phyloP scores from a whole-genome alignment of 306 rosid species.

The Morella rubra region DNA sequence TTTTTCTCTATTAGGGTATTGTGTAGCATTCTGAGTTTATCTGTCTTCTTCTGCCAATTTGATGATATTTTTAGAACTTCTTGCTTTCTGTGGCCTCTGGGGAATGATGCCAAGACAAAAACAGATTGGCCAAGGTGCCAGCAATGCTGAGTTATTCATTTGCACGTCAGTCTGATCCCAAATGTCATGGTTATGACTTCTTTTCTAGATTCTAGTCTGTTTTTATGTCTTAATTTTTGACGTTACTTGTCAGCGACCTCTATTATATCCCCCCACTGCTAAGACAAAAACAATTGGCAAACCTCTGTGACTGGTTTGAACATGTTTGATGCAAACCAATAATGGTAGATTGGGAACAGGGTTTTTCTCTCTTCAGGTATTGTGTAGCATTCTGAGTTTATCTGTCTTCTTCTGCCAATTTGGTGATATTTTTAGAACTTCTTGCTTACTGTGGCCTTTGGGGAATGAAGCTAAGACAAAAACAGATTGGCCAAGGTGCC shows the following conservation, averaged over 20 bases:
- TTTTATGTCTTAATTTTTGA: no score
- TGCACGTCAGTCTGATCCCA: no score
- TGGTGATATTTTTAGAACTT: neutral
- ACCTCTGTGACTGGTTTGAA: no score
- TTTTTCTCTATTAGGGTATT: neutral
- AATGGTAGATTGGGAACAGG: neutral
- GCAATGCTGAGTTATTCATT: conserved; percentile 13
- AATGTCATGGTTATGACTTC: no score
- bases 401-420: neutral
- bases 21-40: neutral
- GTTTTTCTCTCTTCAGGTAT: neutral
- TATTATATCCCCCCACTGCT: no score
- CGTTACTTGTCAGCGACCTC: no score
- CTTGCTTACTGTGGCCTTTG: neutral
- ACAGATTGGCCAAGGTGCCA: neutral
- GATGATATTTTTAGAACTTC: neutral
- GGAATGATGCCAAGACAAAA: conserved; percentile 11
- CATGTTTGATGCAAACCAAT: neutral
- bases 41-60: neutral
- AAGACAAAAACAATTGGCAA: no score
- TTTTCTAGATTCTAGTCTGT: no score
- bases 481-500: neutral
- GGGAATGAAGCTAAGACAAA: conserved; percentile 16
- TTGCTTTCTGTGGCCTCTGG: neutral
- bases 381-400: neutral